Base-by-base conservation (phyloP, 176 grass and related monocot genomes). In the Paspalum vaginatum region DNA sequence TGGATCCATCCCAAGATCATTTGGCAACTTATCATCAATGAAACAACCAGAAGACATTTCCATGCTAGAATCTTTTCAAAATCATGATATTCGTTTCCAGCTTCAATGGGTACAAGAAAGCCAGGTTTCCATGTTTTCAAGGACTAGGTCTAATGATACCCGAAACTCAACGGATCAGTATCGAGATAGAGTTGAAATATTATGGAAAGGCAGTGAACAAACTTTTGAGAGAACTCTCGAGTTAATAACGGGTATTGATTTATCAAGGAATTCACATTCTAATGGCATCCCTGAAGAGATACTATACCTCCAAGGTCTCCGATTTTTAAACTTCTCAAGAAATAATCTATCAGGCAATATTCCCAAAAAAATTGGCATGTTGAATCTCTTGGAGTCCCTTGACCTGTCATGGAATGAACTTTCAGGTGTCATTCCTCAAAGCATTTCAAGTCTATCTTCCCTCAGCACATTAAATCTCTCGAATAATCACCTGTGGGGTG, bases 121-220 rank as follows among this genome's bases (percentile, higher is more conserved):
- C n/a, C 54, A 8, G 12, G 1, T 51, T 51, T 16, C 13, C 12
- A 14, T 51, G 49, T 51, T 51, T 51, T 51, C 49, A 51, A 51
- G 3, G 49, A 51, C n/a, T n/a, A n/a, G n/a, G n/a, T n/a, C n/a
- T n/a, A n/a, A n/a, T n/a, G n/a, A n/a, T n/a, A n/a, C n/a, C n/a
- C n/a, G n/a, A n/a, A n/a, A n/a, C n/a, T n/a, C n/a, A n/a, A n/a
- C n/a, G n/a, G n/a, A n/a, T n/a, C n/a, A n/a, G n/a, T n/a, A n/a
- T n/a, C n/a, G n/a, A n/a, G 85, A 97, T 41, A 87, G 69, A 56
- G 85, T 93, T 21, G 88, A 91, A 18, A 87, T 93, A 16, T 62
- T 61, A 20, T 93, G 90, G 93, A 97, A 97, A 81, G 90, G 86
- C 3, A 40, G 41, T 5, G 68, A 83, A 0, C 0, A 74, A 14